A percentile compares a stretch with the other conserved stretches of the same genome.
Evolutionary conservation across 768 basidiomycete species (phyloP).

Genomic region (Candolleomyces eurysporus): DNA sequence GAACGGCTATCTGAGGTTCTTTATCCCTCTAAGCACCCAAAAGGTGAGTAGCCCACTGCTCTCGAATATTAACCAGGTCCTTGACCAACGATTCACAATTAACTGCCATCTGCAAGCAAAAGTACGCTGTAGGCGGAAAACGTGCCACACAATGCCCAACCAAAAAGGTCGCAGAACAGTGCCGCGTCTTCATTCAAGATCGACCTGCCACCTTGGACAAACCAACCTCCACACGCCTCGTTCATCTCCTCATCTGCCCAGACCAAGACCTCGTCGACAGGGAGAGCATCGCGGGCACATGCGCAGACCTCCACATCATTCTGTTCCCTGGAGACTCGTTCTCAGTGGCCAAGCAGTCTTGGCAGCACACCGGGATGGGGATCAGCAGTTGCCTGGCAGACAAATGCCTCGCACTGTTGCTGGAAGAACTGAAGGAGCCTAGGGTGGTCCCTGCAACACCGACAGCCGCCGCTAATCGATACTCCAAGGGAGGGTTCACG

Average conservation of each 20-base stretch:
- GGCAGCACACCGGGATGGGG: constrained; percentile 92
- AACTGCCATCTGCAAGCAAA: constrained; percentile 69
- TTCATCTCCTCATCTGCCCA: constrained; percentile 71
- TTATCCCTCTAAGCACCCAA: constrained; percentile 70
- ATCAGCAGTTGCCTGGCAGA: constrained; percentile 88
- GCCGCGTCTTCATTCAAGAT: constrained; percentile 66
- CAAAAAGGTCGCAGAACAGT: constrained; percentile 65
- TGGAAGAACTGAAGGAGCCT: constrained; percentile 35
- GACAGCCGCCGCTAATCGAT: background rate
- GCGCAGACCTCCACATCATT: constrained; percentile 75
- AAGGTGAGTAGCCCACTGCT: constrained; percentile 52
- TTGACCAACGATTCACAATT: constrained; percentile 48
- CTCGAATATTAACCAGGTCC: background rate
- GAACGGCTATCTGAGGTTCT: constrained; percentile 92
- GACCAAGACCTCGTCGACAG: constrained; percentile 40
- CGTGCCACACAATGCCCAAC: constrained; percentile 79
- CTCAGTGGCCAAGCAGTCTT: constrained; percentile 81
- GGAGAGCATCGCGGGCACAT: constrained; percentile 17
- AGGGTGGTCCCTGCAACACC: background rate
- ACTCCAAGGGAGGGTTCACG: constrained; percentile 41
- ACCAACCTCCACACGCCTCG: constrained; percentile 50
- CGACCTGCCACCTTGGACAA: constrained; percentile 43
- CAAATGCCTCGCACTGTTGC: constrained; percentile 70
- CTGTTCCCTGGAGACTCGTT: constrained; percentile 66
- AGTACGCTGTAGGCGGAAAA: constrained; percentile 72